Percentiles rank a stretch among this genome's conserved stretches.
Evolutionary conservation across 2,329 filamentous ascomycete genomes (phyloP).

Genomic region (Canariomyces notabilis): DNA sequence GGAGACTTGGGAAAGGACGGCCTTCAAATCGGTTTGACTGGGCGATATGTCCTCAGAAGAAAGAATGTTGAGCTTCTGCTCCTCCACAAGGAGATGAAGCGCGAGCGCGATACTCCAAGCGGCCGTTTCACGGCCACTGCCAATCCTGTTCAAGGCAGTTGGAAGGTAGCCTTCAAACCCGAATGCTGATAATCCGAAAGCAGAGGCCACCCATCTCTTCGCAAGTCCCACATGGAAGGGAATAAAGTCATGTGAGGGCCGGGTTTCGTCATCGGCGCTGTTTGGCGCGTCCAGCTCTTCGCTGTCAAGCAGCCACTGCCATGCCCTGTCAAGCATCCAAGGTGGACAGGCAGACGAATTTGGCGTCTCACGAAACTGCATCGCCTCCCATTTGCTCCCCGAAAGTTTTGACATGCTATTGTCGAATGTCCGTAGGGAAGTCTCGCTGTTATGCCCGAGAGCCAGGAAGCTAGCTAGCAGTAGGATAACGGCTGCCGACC

Average conservation of each 20-base stretch:
- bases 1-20: constrained; percentile 73
- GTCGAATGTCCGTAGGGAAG: constrained; percentile 11
- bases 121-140: constrained; percentile 54
- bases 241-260: constrained; percentile 36
- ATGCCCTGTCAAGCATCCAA: constrained; percentile 60
- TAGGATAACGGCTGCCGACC: constrained; percentile 62
- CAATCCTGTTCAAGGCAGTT: constrained; percentile 48
- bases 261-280: constrained; percentile 16
- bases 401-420: constrained; percentile 2
- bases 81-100: constrained; percentile 83
- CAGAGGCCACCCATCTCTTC: constrained; percentile 59
- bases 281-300: constrained; percentile 32
- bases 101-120: constrained; percentile 66
- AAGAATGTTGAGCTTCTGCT: constrained; percentile 72
- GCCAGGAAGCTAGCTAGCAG: constrained; percentile 60
- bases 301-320: constrained; percentile 66
- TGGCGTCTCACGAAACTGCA: constrained; percentile 43
- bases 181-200: constrained; percentile 51
- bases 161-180: constrained; percentile 59
- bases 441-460: constrained; percentile 38
- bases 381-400: constrained; percentile 38
- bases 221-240: constrained; percentile 52
- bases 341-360: constrained; percentile 46
- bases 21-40: constrained; percentile 53
- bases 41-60: constrained; percentile 40